phyloP scores from a whole-genome alignment of 2,329 filamentous ascomycete genomes.

The Penicillium sp. region DNA sequence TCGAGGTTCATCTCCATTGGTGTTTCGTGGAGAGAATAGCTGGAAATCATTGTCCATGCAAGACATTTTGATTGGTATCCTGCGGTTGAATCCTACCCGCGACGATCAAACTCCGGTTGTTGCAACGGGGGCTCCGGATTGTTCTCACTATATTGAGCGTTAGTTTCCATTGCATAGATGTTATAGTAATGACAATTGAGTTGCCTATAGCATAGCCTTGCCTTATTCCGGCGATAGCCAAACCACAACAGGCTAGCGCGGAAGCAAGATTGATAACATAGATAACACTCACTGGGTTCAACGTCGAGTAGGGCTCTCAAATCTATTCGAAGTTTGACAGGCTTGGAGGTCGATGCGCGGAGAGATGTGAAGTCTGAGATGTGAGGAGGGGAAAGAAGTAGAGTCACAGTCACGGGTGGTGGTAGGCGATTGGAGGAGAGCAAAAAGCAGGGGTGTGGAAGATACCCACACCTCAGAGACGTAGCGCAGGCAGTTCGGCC shows the following conservation, averaged over 20 bases:
- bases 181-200: neutral
- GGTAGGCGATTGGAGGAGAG: slow-evolving; percentile 9
- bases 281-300: slow-evolving; percentile 13
- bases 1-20: slow-evolving; percentile 20
- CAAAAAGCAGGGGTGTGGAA: slow-evolving; percentile 7
- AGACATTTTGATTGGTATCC: slow-evolving; percentile 23
- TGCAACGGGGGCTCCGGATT: neutral
- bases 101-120: neutral
- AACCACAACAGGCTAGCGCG: slow-evolving; percentile 4
- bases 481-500: slow-evolving; percentile 4
- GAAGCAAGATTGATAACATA: neutral
- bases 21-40: slow-evolving; percentile 32
- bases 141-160: slow-evolving; percentile 11
- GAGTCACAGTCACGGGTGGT: slow-evolving; percentile 8
- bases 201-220: slow-evolving; percentile 3
- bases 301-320: neutral
- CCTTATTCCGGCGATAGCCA: neutral
- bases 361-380: slow-evolving; percentile 5
- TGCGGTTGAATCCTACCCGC: slow-evolving; percentile 9
- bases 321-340: neutral
- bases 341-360: neutral
- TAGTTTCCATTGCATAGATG: neutral
- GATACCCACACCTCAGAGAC: slow-evolving; percentile 14
- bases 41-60: slow-evolving; percentile 37
- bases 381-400: slow-evolving; percentile 4